Base-by-base conservation (phyloP, 2,329 filamentous ascomycete genomes). In the Aspergillus tubingensis region DNA sequence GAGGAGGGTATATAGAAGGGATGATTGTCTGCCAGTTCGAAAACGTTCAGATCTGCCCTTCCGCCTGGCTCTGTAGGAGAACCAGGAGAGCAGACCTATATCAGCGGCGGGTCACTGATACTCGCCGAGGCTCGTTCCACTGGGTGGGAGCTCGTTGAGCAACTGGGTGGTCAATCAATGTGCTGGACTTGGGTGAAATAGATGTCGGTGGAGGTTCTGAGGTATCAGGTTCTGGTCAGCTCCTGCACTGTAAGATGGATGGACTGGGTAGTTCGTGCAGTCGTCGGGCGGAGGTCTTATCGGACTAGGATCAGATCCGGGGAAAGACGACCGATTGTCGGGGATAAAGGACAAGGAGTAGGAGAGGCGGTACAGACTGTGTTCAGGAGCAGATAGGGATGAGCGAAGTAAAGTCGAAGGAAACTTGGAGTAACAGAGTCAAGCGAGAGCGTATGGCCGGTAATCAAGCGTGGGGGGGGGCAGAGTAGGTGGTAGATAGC, bases 21-120 rank as follows among this genome's bases (percentile, higher is more conserved):
- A 75, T 73, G 81, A 82, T 86, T 84, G 86, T 89, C 84, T 84
- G 88, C 89, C 89, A 91, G 88, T 84, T 87, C 88, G 87, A 86
- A 80, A 77, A 77, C 79, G 80, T 65, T 51, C 79, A 69, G 70
- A 71, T 70, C 70, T 77, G 76, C 76, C 72, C 72, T 74, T 70
- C 71, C 68, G 65, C 73, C 77, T 75, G 75, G 76, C 74, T 78
- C 77, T 73, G 68, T 67, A 62, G 53, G 65, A 77, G 76, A 79
- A 79, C 76, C 76, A 78, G 76, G 75, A 73, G 75, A 76, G 73
- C 72, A 78, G 75, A 77, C 70, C 71, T 73, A 63, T 67, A 70
- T 65, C 65, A 65, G 68, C 64, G 67, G 69, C 66, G 67, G 69
- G 62, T 71, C 63, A 66, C 67, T 68, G 67, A 68, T 72, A 67